Conservation (phyloP, 345 rosid genomes). For the Salix caprea region DNA sequence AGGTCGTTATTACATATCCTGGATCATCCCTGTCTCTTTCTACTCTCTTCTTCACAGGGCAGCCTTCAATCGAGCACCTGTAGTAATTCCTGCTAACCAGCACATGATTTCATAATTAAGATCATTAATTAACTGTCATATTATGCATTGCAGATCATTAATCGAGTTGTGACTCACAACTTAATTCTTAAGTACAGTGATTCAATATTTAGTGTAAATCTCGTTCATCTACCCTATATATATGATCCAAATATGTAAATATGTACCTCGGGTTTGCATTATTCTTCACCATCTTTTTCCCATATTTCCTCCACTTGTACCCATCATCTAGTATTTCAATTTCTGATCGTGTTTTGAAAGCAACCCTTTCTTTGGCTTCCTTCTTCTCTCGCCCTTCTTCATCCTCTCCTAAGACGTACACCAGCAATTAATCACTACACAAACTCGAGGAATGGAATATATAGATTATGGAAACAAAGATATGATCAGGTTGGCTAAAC, state of each 20-base stretch:
- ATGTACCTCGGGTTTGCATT: conserved; percentile 85
- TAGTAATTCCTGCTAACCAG: conserved; percentile 63
- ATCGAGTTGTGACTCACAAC: neutral
- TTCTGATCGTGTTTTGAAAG: conserved; percentile 75
- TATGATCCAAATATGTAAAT: too few relatives aligned
- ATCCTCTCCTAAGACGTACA: neutral
- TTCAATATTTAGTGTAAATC: too few relatives aligned
- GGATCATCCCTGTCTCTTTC: conserved; percentile 79
- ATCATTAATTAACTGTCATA: too few relatives aligned
- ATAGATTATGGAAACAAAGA: too few relatives aligned
- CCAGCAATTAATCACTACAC: neutral
- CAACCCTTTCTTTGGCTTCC: conserved; percentile 53
- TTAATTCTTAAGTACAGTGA: too few relatives aligned
- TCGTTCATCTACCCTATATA: too few relatives aligned
- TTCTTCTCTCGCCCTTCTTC: conserved; percentile 32
- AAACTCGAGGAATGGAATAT: neutral
- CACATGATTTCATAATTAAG: neutral
- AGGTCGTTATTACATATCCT: conserved; percentile 75
- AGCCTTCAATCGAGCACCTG: conserved; percentile 66
- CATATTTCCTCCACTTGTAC: conserved; percentile 93
- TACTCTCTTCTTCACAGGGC: conserved; percentile 86
- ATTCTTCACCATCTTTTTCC: conserved; percentile 95
- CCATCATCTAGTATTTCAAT: conserved; percentile 87
- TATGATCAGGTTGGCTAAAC: too few relatives aligned
- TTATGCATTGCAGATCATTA: neutral